phyloP scores from a whole-genome alignment of 2,329 filamentous ascomycete species.

The Ceratocystis lukuohia region DNA sequence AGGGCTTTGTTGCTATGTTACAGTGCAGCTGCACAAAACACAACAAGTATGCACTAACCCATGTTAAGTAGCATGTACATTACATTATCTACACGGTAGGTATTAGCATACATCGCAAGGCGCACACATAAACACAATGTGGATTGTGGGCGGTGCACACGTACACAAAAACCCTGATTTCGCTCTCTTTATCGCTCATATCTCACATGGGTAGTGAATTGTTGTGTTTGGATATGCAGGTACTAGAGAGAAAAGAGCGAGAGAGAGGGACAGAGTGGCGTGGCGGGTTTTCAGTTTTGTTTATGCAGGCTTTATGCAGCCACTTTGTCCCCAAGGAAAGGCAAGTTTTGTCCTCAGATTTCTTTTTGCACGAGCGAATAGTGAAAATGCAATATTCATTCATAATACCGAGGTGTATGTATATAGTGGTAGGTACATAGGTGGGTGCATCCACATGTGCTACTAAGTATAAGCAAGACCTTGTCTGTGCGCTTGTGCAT shows the following conservation, averaged over 20 bases:
- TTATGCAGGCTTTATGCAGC: too few species aligned
- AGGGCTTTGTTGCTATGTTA: background rate
- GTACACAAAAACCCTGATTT: background rate
- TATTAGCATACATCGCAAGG: background rate
- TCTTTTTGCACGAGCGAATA: too few species aligned
- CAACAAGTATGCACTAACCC: background rate
- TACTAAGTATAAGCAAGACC: background rate
- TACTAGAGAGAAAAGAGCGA: background rate
- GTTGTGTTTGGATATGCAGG: background rate
- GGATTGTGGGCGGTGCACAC: background rate
- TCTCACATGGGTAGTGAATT: background rate
- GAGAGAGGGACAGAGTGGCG: background rate
- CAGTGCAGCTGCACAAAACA: conserved; percentile 4
- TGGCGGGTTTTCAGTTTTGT: too few species aligned
- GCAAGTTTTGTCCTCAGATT: too few species aligned
- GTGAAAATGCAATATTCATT: too few species aligned
- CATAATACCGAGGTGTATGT: too few species aligned
- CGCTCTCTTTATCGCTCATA: background rate
- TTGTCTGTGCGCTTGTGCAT: background rate
- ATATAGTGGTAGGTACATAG: too few species aligned
- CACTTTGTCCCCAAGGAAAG: too few species aligned
- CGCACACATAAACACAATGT: background rate
- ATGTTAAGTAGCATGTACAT: conserved; percentile 2
- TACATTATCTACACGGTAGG: background rate
- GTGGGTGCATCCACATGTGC: background rate